These are phyloP conservation scores for Xylaria digitata DNA, from an alignment of 2,329 filamentous ascomycete species.

Conservation along the genomic window DNA sequence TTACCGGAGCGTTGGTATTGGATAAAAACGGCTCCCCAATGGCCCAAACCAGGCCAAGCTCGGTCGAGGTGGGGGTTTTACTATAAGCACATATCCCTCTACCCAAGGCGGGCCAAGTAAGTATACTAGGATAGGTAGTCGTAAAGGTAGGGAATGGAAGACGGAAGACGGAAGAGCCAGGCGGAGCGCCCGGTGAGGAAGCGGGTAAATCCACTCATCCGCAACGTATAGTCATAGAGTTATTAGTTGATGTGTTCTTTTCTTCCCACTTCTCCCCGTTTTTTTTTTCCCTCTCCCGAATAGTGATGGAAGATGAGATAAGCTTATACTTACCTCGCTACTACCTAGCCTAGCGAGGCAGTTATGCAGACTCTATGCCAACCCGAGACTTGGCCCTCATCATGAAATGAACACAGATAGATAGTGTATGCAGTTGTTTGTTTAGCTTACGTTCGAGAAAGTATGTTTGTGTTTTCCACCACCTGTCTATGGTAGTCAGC, in stretches of 20 bases:
- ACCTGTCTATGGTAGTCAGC: slow-evolving; percentile 31
- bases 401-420: background rate
- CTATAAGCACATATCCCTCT: background rate
- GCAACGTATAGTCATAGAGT: background rate
- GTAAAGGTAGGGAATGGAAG: background rate
- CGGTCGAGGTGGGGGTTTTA: slow-evolving; percentile 26
- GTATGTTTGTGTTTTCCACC: background rate
- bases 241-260: background rate
- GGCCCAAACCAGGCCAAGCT: slow-evolving; percentile 12
- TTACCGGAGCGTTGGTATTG: slow-evolving; percentile 36
- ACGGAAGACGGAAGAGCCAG: background rate
- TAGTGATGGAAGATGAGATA: slow-evolving; percentile 35
- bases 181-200: slow-evolving; percentile 1
- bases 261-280: slow-evolving; percentile 10
- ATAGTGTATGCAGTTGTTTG: no score
- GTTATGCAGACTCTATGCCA: background rate
- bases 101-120: background rate
- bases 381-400: slow-evolving; percentile 14
- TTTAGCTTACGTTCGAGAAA: background rate
- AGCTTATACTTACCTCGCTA: slow-evolving; percentile 32
- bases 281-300: background rate
- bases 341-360: background rate
- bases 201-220: background rate
- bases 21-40: slow-evolving; percentile 5
- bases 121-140: background rate